phyloP scores from a whole-genome alignment of 495 filamentous ascomycete species.

The Penicillium robsamsonii region DNA sequence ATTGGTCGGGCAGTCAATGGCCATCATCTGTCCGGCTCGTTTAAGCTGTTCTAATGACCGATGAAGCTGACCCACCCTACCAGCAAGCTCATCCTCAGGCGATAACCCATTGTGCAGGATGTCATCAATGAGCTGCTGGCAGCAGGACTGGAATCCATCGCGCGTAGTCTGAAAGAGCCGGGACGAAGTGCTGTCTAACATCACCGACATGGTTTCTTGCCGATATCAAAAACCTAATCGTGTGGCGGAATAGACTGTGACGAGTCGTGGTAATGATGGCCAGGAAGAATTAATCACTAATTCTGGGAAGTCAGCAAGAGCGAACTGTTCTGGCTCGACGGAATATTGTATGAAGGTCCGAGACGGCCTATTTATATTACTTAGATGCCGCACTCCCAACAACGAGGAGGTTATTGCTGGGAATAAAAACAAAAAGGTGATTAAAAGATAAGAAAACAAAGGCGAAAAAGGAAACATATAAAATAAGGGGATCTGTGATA shows the following conservation, averaged over 20 bases:
- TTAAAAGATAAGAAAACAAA: not conserved
- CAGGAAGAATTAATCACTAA: not conserved
- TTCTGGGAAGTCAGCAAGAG: not conserved
- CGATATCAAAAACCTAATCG: not conserved
- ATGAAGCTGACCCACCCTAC: not conserved
- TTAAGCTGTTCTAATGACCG: not conserved
- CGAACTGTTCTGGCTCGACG: not conserved
- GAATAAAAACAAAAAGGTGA: not conserved
- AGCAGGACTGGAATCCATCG: not conserved
- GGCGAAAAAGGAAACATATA: not conserved
- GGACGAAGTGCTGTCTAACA: not conserved
- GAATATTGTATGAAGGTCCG: not conserved
- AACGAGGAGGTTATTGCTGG: not conserved
- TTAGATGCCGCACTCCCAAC: fast-evolving
- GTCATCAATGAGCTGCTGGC: not conserved
- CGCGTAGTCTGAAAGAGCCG: not conserved
- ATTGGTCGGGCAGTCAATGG: not conserved
- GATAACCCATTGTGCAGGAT: not conserved
- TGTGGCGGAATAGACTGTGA: not conserved
- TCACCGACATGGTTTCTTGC: not conserved
- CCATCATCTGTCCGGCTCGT: conserved; percentile 1
- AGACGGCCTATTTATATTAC: not conserved
- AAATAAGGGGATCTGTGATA: not conserved
- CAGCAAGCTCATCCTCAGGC: not conserved
- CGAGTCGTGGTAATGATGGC: not conserved